phyloP scores from a whole-genome alignment of 352 stramenopile species.

The Halophytophthora polymorphica region DNA sequence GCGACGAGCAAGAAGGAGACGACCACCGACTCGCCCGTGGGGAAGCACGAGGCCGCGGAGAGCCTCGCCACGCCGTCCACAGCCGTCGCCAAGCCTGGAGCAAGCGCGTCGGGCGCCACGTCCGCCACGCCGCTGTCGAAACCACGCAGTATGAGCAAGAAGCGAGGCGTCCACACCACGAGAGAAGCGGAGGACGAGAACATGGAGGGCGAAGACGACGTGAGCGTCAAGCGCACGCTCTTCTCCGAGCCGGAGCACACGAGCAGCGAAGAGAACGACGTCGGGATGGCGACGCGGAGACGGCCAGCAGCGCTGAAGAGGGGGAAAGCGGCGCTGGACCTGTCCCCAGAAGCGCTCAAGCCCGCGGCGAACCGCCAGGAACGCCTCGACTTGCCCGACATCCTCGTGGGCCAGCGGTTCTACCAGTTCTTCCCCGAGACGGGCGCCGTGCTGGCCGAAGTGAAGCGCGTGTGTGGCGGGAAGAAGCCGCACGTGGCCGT shows the following conservation, averaged over 20 bases:
- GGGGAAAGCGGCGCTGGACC: slow-evolving; percentile 7
- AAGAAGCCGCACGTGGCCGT: slow-evolving; percentile 79
- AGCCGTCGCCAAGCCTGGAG: neutral
- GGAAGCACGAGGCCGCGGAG: slow-evolving; percentile 12
- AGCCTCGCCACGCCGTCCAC: slow-evolving; percentile 13
- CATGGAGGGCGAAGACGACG: slow-evolving; percentile 4
- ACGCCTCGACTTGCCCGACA: slow-evolving; percentile 48
- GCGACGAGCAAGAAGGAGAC: neutral
- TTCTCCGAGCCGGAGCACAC: slow-evolving; percentile 56
- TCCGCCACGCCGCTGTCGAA: slow-evolving; percentile 49
- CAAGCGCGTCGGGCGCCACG: slow-evolving; percentile 4
- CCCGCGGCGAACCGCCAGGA: slow-evolving; percentile 45
- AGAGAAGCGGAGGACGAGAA: slow-evolving; percentile 11
- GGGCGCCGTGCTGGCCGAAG: slow-evolving; percentile 54
- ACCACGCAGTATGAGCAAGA: slow-evolving; percentile 49
- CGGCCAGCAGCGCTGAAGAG: neutral
- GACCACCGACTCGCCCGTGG: slow-evolving; percentile 6
- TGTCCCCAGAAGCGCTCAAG: slow-evolving; percentile 51
- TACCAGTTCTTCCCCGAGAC: slow-evolving; percentile 67
- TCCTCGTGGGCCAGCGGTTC: slow-evolving; percentile 64
- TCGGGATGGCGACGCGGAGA: slow-evolving; percentile 4
- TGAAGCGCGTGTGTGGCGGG: slow-evolving; percentile 71
- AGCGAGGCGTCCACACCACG: slow-evolving; percentile 9
- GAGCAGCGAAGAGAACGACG: slow-evolving; percentile 62
- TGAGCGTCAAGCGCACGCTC: slow-evolving; percentile 60